Evolutionary conservation across 352 stramenopile genomes (phyloP).

Genomic region (Phytophthora europaea): DNA sequence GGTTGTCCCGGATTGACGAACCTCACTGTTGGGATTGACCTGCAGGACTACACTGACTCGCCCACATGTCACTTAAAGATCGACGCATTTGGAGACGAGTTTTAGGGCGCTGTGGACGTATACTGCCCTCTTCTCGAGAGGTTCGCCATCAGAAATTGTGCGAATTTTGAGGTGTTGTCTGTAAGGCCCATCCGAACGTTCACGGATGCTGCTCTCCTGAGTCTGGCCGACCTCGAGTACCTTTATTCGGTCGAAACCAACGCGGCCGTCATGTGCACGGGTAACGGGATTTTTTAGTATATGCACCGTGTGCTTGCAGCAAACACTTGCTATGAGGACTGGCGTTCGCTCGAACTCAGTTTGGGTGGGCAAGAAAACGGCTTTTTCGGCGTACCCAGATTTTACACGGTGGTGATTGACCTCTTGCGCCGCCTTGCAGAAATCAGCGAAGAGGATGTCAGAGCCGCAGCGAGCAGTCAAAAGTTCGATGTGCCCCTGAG

Average conservation of each 20-base stretch:
- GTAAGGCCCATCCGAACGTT: conserved; percentile 37
- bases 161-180: conserved; percentile 29
- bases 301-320: conserved; percentile 24
- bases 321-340: conserved; percentile 6
- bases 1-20: conserved; percentile 36
- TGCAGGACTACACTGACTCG: conserved; percentile 28
- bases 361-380: conserved; percentile 32
- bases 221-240: conserved; percentile 35
- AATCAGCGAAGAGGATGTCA: conserved; percentile 21
- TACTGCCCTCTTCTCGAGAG: conserved; percentile 37
- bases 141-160: conserved; percentile 36
- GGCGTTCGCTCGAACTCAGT: conserved; percentile 30
- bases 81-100: conserved; percentile 38
- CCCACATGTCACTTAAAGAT: conserved; percentile 22
- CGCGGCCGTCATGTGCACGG: conserved; percentile 36
- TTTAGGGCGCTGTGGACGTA: conserved; percentile 17
- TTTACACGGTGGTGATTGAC: conserved; percentile 22
- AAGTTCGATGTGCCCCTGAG: conserved; percentile 18
- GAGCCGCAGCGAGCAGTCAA: neutral
- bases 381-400: conserved; percentile 3
- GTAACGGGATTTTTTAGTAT: conserved; percentile 43
- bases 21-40: conserved; percentile 44
- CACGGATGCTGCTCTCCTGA: conserved; percentile 32
- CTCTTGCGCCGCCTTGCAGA: conserved; percentile 3
- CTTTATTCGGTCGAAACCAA: conserved; percentile 37